Evolutionary conservation across 106 monocot species (phyloP), one percentile per base, ranked within the genome.

Genomic region (Allium sativum): DNA sequence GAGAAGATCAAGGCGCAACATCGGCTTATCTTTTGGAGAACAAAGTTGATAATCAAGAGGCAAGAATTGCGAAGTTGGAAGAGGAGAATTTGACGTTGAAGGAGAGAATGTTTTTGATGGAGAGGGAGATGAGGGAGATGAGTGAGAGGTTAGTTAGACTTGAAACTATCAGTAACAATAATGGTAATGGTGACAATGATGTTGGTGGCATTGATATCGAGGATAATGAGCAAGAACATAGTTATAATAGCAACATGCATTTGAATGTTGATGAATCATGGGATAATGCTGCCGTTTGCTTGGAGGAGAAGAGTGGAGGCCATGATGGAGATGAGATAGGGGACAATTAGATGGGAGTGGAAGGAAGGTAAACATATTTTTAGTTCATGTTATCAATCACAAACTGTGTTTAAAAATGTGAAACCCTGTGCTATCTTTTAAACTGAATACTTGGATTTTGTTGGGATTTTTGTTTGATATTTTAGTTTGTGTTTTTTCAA

Each of bases 1-100:
- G 65, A 18, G 78, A 65, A 40, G 64, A 78, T 7, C 68, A 64
- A 4, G 65, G 15, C 0, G 64, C 48, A 8, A 54, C 64, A 14
- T 52, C 76, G 14, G 65, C 70, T 11, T 78, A 77, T 51, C 15
- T 73, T 18, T 46, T 87, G 46, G 81, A 78, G 71, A 83, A 83
- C 17, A 63, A 79, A 18, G 84, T 82, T 13, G 87, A 84, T 40
- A 79, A 84, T 55, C 90, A 90, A 59, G 95, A 95, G 52, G 71
- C 81, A 0, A 85, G 79, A 44, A 81, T 88, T 18, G 89, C 89
- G 9, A 74, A 74, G 60, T 74, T 94, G 51, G 86, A 90, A 67
- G 94, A 94, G 72, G 94, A 94, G 75, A 94, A 94, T 46, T 63
- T 94, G 67, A 86, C 86, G 17, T 71, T 94, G 7, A 89, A 81